These are phyloP conservation scores for Globisporangium alternatum DNA, from an alignment of 352 stramenopile genomes.

Conservation along the genomic window DNA sequence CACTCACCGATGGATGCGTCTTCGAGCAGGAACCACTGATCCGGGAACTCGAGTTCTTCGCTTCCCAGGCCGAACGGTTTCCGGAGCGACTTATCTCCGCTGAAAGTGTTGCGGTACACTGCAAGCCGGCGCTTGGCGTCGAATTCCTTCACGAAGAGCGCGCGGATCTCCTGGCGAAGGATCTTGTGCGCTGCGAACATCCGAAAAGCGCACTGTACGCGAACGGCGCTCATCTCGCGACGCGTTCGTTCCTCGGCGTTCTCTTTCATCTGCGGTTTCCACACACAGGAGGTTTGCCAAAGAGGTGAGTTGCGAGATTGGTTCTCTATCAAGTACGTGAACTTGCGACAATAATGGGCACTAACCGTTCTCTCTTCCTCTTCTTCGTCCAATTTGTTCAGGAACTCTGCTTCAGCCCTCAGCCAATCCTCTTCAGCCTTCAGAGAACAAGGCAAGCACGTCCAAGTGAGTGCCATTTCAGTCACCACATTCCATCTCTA, in stretches of 20 bases:
- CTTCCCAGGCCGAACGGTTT: conserved; percentile 57
- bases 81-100: conserved; percentile 24
- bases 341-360: not conserved
- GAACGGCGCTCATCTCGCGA: conserved; percentile 39
- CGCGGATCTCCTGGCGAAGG: conserved; percentile 44
- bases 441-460: not conserved
- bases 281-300: too few relatives aligned
- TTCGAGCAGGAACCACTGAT: conserved; percentile 57
- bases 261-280: conserved; percentile 33
- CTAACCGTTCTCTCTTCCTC: conserved; percentile 47
- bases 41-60: conserved; percentile 51
- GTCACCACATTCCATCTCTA: not conserved
- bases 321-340: not conserved
- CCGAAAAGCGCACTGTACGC: conserved; percentile 56
- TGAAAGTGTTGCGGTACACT: conserved; percentile 58
- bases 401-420: conserved; percentile 44
- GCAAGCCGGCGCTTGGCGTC: conserved; percentile 30
- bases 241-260: conserved; percentile 30
- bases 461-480: conserved; percentile 2
- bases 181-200: conserved; percentile 50
- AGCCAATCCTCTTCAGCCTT: conserved; percentile 53
- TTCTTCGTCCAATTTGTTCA: conserved; percentile 41
- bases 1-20: conserved; percentile 41
- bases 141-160: conserved; percentile 61
- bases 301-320: too few relatives aligned